Conservation (phyloP, 176 grass and related monocot species). For the Cenchrus fungigraminus region DNA sequence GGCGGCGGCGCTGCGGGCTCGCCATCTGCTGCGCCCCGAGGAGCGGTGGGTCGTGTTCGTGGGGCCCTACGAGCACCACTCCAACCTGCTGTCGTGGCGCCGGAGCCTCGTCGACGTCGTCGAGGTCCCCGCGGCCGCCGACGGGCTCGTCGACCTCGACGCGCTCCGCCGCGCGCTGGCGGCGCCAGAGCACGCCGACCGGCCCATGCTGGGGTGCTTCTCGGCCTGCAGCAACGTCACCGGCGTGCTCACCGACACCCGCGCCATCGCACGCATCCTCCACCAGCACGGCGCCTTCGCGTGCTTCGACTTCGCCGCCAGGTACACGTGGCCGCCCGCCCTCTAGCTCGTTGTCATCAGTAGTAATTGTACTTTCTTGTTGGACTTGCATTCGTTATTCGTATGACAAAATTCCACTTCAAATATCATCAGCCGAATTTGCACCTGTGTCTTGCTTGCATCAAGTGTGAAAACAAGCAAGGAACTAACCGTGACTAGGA, state of each 20-base stretch:
- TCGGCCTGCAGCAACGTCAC: slow-evolving; percentile 92
- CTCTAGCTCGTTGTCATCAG: too few species aligned
- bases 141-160: slow-evolving; percentile 62
- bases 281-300: slow-evolving; percentile 81
- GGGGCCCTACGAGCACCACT: slow-evolving; percentile 88
- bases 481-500: too few species aligned
- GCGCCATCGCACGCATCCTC: slow-evolving; percentile 56
- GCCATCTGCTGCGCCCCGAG: slow-evolving; percentile 30
- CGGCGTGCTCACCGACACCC: slow-evolving; percentile 63
- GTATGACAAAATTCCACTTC: too few species aligned
- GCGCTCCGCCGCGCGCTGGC: slow-evolving; percentile 36
- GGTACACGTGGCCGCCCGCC: slow-evolving; percentile 33
- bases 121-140: slow-evolving; percentile 52
- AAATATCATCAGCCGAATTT: too few species aligned
- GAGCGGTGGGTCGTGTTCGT: slow-evolving; percentile 85
- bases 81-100: slow-evolving; percentile 91
- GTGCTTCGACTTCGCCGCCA: slow-evolving; percentile 89
- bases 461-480: too few species aligned
- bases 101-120: slow-evolving; percentile 77
- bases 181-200: slow-evolving; percentile 30
- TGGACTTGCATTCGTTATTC: not conserved
- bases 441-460: too few species aligned
- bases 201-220: slow-evolving; percentile 77
- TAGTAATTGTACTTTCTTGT: not conserved
- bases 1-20: slow-evolving; percentile 18